phyloP scores from a whole-genome alignment of 768 basidiomycete genomes.

The Mycena vitilis region DNA sequence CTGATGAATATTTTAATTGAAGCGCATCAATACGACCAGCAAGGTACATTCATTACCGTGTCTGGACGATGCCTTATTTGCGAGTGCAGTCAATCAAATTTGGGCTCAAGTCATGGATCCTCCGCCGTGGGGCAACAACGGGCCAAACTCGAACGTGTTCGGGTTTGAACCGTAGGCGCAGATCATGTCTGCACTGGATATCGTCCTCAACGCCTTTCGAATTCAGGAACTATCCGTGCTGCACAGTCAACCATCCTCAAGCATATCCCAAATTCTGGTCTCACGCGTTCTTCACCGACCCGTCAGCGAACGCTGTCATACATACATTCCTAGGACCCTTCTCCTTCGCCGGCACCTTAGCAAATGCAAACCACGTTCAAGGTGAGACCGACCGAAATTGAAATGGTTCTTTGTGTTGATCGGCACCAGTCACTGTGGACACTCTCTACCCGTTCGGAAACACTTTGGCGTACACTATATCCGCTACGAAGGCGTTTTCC shows the following conservation, averaged over 20 bases:
- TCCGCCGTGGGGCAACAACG: constrained; percentile 46
- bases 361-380: constrained; percentile 46
- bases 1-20: neutral
- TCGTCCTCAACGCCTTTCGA: neutral
- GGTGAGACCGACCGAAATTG: constrained; percentile 38
- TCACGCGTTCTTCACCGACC: constrained; percentile 50
- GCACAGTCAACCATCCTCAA: constrained; percentile 56
- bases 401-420: neutral
- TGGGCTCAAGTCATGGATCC: constrained; percentile 55
- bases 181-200: neutral
- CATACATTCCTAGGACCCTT: constrained; percentile 55
- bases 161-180: constrained; percentile 54
- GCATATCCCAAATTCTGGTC: constrained; percentile 58
- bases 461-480: constrained; percentile 50
- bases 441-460: constrained; percentile 55
- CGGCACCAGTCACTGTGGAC: constrained; percentile 46
- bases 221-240: constrained; percentile 55
- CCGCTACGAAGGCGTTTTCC: constrained; percentile 45
- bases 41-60: constrained; percentile 41
- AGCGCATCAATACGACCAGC: constrained; percentile 59
- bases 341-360: constrained; percentile 49
- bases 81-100: constrained; percentile 52
- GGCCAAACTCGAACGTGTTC: constrained; percentile 54
- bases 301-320: constrained; percentile 44
- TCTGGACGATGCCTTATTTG: neutral